Evolutionary conservation across 768 basidiomycete genomes (phyloP), one percentile per base, ranked within the genome.

Genomic region (Royoungia palumana): DNA sequence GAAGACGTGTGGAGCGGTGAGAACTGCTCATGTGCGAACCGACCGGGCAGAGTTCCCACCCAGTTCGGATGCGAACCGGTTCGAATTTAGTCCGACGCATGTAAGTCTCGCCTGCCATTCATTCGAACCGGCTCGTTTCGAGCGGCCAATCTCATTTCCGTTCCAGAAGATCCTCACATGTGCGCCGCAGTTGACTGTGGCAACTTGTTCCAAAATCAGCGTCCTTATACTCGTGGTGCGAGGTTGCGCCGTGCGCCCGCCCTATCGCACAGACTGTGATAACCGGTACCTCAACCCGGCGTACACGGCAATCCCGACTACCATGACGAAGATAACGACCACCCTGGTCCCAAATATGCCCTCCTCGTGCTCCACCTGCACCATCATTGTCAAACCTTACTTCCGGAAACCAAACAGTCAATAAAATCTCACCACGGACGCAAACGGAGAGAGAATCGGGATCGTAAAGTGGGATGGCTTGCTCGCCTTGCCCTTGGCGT

Each of bases 361-460:
- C 0, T 79, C 79, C 64, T 89, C 87, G 39, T 87, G 77, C 55
- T 89, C 87, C n/a, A 86, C 77, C 87, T 89, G 28, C 11, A 8
- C 13, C 39, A 44, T 17, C 27, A 47, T 10, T 21, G 43, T 62
- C 30, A 42, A 32, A 44, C 36, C 13, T 34, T 24, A 25, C 30
- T 32, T 6, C 35, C 49, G 39, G 25, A 40, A 21, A 30, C 27
- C 39, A 28, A 47, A 37, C 36, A 35, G 27, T 34, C 13, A 19
- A 3, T 13, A 17, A 45, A 38, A 39, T 35, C 65, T 25, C 20
- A 89, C 87, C 61, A 89, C 87, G 10, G 85, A 87, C 2, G 85
- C 78, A 56, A 89, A 89, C 0, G 87, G 87, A 0, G 87, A 89
- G 16, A 89, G 63, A 4, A 89, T 82, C 5, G 87, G 86, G 20